Conservation (phyloP, 306 rosid species). For the Quercus agrifolia region DNA sequence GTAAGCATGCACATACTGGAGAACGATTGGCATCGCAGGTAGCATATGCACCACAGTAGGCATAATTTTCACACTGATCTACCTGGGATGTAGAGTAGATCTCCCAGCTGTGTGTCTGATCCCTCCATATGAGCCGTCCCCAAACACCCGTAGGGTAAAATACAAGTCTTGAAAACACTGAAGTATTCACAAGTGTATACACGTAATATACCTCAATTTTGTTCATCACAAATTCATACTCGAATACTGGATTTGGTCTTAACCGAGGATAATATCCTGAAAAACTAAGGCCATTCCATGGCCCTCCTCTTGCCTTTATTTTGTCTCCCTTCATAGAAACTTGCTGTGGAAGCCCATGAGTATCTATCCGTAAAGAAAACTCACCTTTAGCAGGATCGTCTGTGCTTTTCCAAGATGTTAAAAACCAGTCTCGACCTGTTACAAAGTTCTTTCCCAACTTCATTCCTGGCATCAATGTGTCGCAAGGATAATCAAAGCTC, state of each 20-base stretch:
- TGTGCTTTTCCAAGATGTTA: constrained; percentile 41
- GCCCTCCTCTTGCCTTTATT: background rate
- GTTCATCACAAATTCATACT: constrained; percentile 10
- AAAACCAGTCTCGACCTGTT: constrained; percentile 8
- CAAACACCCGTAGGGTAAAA: background rate
- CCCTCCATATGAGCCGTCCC: constrained; percentile 21
- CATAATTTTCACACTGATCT: constrained; percentile 29
- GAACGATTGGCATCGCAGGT: background rate
- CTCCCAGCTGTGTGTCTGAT: constrained; percentile 16
- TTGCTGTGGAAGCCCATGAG: background rate
- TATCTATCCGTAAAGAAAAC: background rate
- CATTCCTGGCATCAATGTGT: constrained; percentile 46
- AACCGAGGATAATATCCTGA: background rate
- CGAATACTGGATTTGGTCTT: background rate
- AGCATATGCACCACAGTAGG: constrained; percentile 22
- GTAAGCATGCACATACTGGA: constrained; percentile 25
- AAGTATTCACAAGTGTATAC: background rate
- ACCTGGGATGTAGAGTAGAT: background rate
- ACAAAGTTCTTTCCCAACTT: constrained; percentile 40
- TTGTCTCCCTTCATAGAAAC: background rate
- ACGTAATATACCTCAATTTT: constrained; percentile 7
- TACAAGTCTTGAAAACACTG: constrained; percentile 10
- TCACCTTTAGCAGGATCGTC: constrained; percentile 42
- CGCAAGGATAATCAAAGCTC: constrained; percentile 54
- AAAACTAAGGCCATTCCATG: constrained; percentile 26